Conservation (phyloP, 2,329 filamentous ascomycete species). For the Mollisiaceae sp. region DNA sequence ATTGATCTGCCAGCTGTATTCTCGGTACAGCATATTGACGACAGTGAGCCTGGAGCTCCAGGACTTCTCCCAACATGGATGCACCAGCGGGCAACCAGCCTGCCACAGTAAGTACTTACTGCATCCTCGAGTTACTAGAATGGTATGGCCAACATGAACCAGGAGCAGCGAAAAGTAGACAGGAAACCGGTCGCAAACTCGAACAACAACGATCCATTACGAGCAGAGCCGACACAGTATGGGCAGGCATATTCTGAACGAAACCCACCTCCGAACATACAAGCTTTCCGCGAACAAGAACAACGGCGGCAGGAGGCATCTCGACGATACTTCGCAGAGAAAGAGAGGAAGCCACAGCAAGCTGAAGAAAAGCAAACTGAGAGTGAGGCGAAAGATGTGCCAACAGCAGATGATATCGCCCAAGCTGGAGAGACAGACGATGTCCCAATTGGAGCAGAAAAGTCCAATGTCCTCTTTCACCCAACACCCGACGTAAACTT, state of each 20-base stretch:
- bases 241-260: slow-evolving; percentile 32
- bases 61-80: neutral
- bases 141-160: neutral
- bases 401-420: slow-evolving; percentile 18
- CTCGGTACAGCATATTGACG: neutral
- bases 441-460: slow-evolving; percentile 33
- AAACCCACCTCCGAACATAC: slow-evolving; percentile 36
- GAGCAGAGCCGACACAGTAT: slow-evolving; percentile 27
- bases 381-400: slow-evolving; percentile 16
- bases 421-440: slow-evolving; percentile 30
- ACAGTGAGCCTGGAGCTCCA: neutral
- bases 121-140: neutral
- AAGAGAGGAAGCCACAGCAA: slow-evolving; percentile 7
- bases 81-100: neutral
- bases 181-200: slow-evolving; percentile 3
- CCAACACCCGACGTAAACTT: slow-evolving; percentile 29
- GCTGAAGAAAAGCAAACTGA: slow-evolving; percentile 2
- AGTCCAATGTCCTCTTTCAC: slow-evolving; percentile 33
- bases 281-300: slow-evolving; percentile 27
- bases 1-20: neutral
- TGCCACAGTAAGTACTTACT: neutral
- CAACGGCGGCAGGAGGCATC: slow-evolving; percentile 26
- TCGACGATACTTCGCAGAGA: slow-evolving; percentile 28
- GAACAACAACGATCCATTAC: slow-evolving; percentile 5
- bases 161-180: neutral